These are phyloP conservation scores for Phytophthora colocasiae DNA, from an alignment of 352 stramenopile genomes.

Conservation along the genomic window DNA sequence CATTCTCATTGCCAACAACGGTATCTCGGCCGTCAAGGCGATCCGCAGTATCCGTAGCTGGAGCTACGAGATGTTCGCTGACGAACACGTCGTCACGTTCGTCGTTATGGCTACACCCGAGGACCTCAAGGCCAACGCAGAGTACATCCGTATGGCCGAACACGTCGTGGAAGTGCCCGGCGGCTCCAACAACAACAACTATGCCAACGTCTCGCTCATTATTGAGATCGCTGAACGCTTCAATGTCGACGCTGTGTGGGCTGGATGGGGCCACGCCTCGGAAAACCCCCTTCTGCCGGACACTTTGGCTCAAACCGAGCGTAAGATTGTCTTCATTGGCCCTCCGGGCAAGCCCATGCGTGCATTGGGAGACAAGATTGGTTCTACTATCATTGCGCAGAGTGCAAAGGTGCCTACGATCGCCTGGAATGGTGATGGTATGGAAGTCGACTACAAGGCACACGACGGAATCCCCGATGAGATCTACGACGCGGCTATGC, in stretches of 20 bases:
- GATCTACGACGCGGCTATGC: slow-evolving; percentile 94
- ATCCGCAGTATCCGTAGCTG: slow-evolving; percentile 99
- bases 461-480: slow-evolving; percentile 91
- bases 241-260: slow-evolving; percentile 98
- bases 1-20: slow-evolving; percentile 99
- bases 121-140: slow-evolving; percentile 98
- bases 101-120: slow-evolving; percentile 99
- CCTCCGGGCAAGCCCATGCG: slow-evolving; percentile 98
- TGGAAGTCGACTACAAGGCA: slow-evolving; percentile 93
- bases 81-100: slow-evolving; percentile 95
- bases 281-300: slow-evolving; percentile 99
- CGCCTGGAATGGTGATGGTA: slow-evolving; percentile 98
- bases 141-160: slow-evolving; percentile 99
- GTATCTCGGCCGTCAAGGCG: slow-evolving; percentile 99
- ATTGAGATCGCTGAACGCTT: slow-evolving; percentile 97
- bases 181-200: slow-evolving; percentile 99
- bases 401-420: slow-evolving; percentile 99
- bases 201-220: slow-evolving; percentile 99
- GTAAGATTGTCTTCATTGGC: slow-evolving; percentile 99
- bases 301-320: slow-evolving; percentile 88
- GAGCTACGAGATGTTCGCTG: slow-evolving; percentile 98
- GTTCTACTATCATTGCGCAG: slow-evolving; percentile 99
- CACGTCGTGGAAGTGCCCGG: slow-evolving; percentile 99
- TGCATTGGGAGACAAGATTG: slow-evolving; percentile 99
- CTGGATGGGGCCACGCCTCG: slow-evolving; percentile 98